A percentile compares a stretch with the other conserved stretches of the same genome.
phyloP scores from a whole-genome alignment of 495 filamentous ascomycete genomes.

The Staphylotrichum longicolle region DNA sequence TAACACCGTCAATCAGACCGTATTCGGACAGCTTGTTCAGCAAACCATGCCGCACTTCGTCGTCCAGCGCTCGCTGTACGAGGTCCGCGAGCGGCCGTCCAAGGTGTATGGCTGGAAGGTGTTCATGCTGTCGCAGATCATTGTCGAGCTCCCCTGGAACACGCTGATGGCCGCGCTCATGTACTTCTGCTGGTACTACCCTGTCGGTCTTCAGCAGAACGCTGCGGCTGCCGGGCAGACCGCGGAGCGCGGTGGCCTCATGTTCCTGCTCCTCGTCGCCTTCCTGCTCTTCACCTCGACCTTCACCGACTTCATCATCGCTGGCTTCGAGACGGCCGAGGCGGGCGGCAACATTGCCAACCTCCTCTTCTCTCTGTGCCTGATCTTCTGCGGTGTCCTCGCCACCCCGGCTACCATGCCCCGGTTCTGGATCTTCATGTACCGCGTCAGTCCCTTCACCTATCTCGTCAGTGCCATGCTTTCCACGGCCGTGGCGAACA shows the following conservation, averaged over 20 bases:
- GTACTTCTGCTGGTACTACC: conserved; percentile 78
- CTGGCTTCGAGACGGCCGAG: conserved; percentile 64
- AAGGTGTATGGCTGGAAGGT: conserved; percentile 81
- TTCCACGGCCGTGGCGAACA: conserved; percentile 60
- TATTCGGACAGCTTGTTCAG: conserved; percentile 72
- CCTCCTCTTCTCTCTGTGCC: conserved; percentile 62
- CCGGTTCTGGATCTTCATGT: conserved; percentile 84
- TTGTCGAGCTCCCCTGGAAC: conserved; percentile 76
- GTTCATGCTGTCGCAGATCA: conserved; percentile 76
- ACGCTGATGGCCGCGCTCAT: conserved; percentile 65
- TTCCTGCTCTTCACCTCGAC: conserved; percentile 71
- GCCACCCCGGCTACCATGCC: conserved; percentile 60
- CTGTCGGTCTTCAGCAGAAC: conserved; percentile 72
- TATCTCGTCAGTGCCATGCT: conserved; percentile 66
- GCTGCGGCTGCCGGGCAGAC: conserved; percentile 56
- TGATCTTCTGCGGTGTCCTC: conserved; percentile 76
- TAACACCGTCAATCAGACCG: conserved; percentile 35
- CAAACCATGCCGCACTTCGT: conserved; percentile 87
- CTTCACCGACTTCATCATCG: conserved; percentile 66
- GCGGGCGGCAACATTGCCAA: conserved; percentile 64
- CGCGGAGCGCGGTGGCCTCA: conserved; percentile 59
- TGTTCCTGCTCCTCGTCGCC: conserved; percentile 62
- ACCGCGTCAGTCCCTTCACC: conserved; percentile 71
- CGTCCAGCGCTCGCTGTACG: conserved; percentile 74
- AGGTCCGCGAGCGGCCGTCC: conserved; percentile 79